Conservation (phyloP, 305 asterid species). For the Fraxinus angustifolia region DNA sequence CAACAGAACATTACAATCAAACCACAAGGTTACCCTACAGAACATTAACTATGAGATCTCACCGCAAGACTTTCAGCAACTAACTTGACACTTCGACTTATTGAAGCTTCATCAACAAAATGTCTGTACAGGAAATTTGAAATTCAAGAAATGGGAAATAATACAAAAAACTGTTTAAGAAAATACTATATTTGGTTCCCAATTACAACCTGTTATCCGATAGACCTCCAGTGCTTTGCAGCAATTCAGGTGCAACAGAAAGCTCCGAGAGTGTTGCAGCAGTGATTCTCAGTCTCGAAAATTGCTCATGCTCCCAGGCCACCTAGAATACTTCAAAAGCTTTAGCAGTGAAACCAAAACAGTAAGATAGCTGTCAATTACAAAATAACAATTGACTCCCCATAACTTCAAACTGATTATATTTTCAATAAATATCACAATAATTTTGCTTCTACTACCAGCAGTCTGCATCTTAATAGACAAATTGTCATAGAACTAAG, state of each 20-base stretch:
- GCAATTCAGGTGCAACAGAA: conserved; percentile 79
- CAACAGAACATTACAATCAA: neutral
- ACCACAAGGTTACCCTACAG: neutral
- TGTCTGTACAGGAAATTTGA: conserved; percentile 43
- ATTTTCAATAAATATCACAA: neutral
- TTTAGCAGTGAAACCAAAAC: conserved; percentile 30
- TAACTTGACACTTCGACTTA: conserved; percentile 67
- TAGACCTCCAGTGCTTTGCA: conserved; percentile 71
- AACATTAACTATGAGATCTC: conserved; percentile 32
- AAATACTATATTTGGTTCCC: neutral
- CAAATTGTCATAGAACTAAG: neutral
- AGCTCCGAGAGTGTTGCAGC: conserved; percentile 82
- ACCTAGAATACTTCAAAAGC: conserved; percentile 56
- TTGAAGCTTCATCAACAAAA: conserved; percentile 58
- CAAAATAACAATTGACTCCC: neutral
- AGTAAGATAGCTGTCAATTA: neutral
- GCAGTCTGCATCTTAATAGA: neutral
- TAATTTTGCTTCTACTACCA: neutral
- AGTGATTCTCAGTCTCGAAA: conserved; percentile 82
- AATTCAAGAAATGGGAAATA: conserved; percentile 27
- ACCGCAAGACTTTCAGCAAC: conserved; percentile 96
- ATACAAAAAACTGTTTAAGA: conserved; percentile 2
- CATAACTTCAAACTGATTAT: neutral
- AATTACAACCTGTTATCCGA: conserved; percentile 70
- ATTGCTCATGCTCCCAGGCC: conserved; percentile 99